phyloP scores from a whole-genome alignment of 2,329 filamentous ascomycete genomes.

The Monosporascus sp. region DNA sequence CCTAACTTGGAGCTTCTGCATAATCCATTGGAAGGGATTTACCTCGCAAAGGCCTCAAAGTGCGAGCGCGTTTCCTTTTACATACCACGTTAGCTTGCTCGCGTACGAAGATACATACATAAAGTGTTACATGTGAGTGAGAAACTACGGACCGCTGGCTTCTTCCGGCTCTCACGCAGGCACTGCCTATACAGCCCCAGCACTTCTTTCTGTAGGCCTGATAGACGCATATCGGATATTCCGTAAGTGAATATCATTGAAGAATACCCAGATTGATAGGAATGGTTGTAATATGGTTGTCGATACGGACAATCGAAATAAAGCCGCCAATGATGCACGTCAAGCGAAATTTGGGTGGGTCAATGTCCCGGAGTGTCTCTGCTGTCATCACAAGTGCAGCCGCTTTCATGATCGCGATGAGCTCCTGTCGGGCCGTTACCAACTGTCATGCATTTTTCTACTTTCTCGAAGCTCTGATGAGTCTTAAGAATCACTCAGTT shows the following conservation, averaged over 20 bases:
- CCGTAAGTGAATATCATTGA: not conserved
- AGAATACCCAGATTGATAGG: not conserved
- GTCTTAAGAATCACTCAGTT: too few relatives aligned
- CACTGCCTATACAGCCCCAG: slow-evolving; percentile 81
- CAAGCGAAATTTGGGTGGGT: too few relatives aligned
- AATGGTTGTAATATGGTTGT: too few relatives aligned
- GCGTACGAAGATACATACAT: slow-evolving; percentile 1
- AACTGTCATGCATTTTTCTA: not conserved
- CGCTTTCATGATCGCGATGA: not conserved
- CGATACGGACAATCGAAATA: too few relatives aligned
- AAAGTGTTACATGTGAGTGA: slow-evolving; percentile 5
- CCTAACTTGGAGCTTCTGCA: too few relatives aligned
- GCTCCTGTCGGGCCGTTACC: not conserved
- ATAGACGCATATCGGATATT: slow-evolving; percentile 48
- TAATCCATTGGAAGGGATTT: slow-evolving; percentile 16
- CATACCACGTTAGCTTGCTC: slow-evolving; percentile 2
- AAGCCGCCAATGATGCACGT: too few relatives aligned
- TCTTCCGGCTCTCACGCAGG: slow-evolving; percentile 73
- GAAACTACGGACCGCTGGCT: slow-evolving; percentile 60
- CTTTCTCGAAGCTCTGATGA: too few relatives aligned
- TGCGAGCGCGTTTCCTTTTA: slow-evolving; percentile 50
- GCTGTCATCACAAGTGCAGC: not conserved
- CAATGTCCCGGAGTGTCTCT: not conserved
- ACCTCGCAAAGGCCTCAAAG: slow-evolving; percentile 63
- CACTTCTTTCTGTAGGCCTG: slow-evolving; percentile 87